Base-by-base conservation (phyloP, 768 basidiomycete species). In the Pleurotus djamor region DNA sequence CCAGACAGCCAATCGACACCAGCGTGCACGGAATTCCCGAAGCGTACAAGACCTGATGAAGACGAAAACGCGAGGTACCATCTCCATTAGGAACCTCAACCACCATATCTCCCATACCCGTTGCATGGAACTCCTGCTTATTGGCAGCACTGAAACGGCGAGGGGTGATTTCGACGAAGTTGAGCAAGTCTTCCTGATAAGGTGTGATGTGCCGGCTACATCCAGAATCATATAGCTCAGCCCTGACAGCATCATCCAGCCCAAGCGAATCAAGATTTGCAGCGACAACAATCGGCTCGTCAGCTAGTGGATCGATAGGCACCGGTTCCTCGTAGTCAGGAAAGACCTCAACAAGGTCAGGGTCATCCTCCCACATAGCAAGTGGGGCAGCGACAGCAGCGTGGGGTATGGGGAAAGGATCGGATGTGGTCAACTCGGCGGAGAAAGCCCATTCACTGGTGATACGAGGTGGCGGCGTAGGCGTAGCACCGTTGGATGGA, bases 11-110 rank as follows among this genome's bases (percentile, higher is more conserved):
- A 60, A 76, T 65, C 0, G 73, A 75, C 6, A 76, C 61, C 2
- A 79, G 68, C 8, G 72, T 78, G 59, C 73, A 75, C 2, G 71
- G 69, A 2, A 76, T 67, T n/a, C 74, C 69, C 0, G 72, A 74
- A 7, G 74, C 67, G 57, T 55, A 55, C 14, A 55, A 16, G 14
- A 58, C 48, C 32, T 17, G 57, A n/a, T 10, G 16, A 33, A 48
- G 57, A 12, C 34, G 43, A 14, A 33, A 58, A 13, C 67, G 61
- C 4, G 64, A 64, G 43, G 55, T 12, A 45, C 71, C 63, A 21
- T 61, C 62, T 43, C 72, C 73, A 63, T 75, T 69, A 12, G 74
- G 74, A 48, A 77, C 61, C 35, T 73, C 65, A 13, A 77, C 62
- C 2, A 63, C 55, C 56, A 76, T 60, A 21, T 74, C 67, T 4